Conservation (phyloP, 495 filamentous ascomycete species). For the Penicillium goetzii region DNA sequence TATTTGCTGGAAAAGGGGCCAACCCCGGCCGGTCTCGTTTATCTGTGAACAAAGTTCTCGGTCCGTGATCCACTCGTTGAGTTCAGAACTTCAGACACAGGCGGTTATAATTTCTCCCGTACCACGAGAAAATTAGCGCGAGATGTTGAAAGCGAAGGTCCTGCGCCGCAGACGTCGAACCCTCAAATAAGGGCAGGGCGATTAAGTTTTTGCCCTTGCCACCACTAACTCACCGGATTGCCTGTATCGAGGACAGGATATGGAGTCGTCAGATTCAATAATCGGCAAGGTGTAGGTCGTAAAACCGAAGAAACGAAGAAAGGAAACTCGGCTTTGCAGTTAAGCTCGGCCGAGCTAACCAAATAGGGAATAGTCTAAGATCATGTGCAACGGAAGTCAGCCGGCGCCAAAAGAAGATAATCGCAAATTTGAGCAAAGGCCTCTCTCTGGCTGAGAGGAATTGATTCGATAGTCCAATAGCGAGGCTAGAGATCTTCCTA, state of each 20-base stretch:
- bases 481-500: background rate
- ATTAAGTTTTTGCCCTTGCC: constrained; percentile 8
- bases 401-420: constrained; percentile 1
- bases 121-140: background rate
- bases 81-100: constrained; percentile 9
- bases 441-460: background rate
- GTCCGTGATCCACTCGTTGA: constrained; percentile 21
- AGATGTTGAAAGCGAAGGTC: background rate
- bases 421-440: background rate
- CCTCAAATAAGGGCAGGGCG: background rate
- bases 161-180: background rate
- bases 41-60: constrained; percentile 21
- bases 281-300: background rate
- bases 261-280: background rate
- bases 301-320: background rate
- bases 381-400: constrained; percentile 5
- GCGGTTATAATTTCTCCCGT: constrained; percentile 24
- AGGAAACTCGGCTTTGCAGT: background rate
- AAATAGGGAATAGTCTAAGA: background rate
- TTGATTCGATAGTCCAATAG: background rate
- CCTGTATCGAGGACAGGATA: background rate
- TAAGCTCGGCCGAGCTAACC: constrained; percentile 3
- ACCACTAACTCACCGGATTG: background rate
- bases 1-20: constrained; percentile 21
- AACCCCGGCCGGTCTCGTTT: constrained; percentile 1